phyloP scores from a whole-genome alignment of 192 early-diverging fungal genomes.

The Allomyces macrogynus region DNA sequence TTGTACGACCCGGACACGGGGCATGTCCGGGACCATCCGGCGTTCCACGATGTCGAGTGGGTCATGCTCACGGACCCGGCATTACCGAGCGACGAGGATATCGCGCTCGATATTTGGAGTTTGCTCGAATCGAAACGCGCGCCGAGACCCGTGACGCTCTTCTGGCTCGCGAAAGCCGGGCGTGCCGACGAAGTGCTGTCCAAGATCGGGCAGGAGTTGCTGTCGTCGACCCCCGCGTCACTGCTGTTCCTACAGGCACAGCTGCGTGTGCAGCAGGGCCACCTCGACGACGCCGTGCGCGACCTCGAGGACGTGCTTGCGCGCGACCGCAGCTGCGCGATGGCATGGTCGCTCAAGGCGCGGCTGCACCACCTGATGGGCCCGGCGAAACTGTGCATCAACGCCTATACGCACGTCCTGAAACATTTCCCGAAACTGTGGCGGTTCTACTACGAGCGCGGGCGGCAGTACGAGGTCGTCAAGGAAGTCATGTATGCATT shows the following conservation, averaged over 20 bases:
- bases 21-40: too few species aligned
- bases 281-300: neutral
- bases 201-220: neutral
- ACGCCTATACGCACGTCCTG: neutral
- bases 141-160: neutral
- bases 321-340: neutral
- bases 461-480: neutral
- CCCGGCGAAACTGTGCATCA: neutral
- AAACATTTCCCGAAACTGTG: neutral
- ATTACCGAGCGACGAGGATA: too few species aligned
- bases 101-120: neutral
- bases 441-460: neutral
- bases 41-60: too few species aligned
- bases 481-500: neutral
- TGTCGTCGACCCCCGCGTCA: neutral
- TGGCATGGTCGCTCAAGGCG: neutral
- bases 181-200: neutral
- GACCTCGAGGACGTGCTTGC: neutral
- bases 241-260: neutral
- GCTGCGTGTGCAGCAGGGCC: neutral
- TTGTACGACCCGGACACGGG: neutral
- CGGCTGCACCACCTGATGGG: neutral
- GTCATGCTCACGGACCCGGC: too few species aligned
- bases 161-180: neutral
- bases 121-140: neutral